Evolutionary conservation across 208 protist species (phyloP).

Genomic region (Herpetomonas tarakana): DNA sequence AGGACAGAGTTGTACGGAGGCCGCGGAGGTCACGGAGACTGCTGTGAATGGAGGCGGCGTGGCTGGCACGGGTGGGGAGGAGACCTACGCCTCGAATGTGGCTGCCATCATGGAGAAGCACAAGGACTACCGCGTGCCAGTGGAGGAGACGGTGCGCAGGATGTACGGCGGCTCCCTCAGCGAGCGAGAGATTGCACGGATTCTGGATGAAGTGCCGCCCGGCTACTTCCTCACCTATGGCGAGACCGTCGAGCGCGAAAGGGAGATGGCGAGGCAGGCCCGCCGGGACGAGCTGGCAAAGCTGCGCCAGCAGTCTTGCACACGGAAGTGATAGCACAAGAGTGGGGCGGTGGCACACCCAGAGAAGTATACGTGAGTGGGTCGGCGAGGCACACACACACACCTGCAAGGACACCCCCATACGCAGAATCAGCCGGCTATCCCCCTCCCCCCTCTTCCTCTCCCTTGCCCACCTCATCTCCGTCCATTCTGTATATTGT

Average conservation of each 20-base stretch:
- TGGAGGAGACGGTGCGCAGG: conserved; percentile 63
- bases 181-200: conserved; percentile 76
- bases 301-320: conserved; percentile 20
- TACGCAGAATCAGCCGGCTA: too few relatives aligned
- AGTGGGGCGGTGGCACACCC: too few relatives aligned
- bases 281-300: conserved; percentile 38
- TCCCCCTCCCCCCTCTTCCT: too few relatives aligned
- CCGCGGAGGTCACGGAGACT: conserved; percentile 1
- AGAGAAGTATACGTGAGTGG: too few relatives aligned
- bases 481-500: too few relatives aligned
- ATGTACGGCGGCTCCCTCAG: conserved; percentile 71
- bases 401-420: too few relatives aligned
- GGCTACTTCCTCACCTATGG: conserved; percentile 71
- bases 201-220: conserved; percentile 55
- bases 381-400: too few relatives aligned
- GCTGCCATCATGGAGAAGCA: conserved; percentile 47
- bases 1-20: too few relatives aligned
- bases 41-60: conserved; percentile 2
- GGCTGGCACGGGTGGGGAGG: background rate
- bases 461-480: too few relatives aligned
- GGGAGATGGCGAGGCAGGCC: conserved; percentile 27
- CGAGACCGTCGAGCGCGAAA: conserved; percentile 55
- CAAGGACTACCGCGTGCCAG: conserved; percentile 41
- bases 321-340: conserved; percentile 7
- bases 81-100: conserved; percentile 3